A percentile compares a stretch with the other conserved stretches of the same genome.
phyloP scores from a whole-genome alignment of 2,329 filamentous ascomycete genomes.

The Pseudogymnoascus destructans region DNA sequence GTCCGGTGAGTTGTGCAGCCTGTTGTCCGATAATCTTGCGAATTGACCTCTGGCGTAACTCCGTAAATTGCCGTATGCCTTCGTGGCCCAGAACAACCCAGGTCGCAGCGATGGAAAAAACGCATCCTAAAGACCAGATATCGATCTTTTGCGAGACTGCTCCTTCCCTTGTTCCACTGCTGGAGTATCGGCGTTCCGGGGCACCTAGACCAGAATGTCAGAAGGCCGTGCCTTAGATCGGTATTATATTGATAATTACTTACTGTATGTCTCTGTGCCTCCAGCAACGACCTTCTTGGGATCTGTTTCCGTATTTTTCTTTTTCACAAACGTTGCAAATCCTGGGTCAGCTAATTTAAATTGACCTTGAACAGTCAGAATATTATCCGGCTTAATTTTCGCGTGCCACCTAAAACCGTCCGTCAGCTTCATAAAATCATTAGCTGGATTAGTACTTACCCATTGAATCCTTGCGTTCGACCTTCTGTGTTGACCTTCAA shows the following conservation, averaged over 20 bases:
- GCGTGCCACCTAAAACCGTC: slow-evolving; percentile 27
- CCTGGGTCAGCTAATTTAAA: slow-evolving; percentile 31
- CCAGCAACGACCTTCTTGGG: slow-evolving; percentile 16
- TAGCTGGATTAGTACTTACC: slow-evolving; percentile 14
- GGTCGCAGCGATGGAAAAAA: slow-evolving; percentile 29
- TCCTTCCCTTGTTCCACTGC: background rate
- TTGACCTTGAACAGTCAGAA: slow-evolving; percentile 22
- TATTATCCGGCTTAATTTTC: slow-evolving; percentile 28
- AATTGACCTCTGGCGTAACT: slow-evolving; percentile 14
- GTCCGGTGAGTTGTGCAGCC: background rate
- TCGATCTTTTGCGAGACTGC: slow-evolving; percentile 21
- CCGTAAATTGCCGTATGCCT: slow-evolving; percentile 23
- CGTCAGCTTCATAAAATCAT: background rate
- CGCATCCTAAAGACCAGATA: slow-evolving; percentile 31
- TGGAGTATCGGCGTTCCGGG: background rate
- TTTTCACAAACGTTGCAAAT: slow-evolving; percentile 22
- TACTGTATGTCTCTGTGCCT: slow-evolving; percentile 29
- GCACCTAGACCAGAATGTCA: background rate
- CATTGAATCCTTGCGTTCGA: slow-evolving; percentile 13
- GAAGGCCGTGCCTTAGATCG: background rate
- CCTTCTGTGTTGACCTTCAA: slow-evolving; percentile 8
- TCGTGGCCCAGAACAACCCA: slow-evolving; percentile 27
- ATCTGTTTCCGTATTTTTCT: slow-evolving; percentile 9
- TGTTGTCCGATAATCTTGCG: background rate
- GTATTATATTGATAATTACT: background rate